Base-by-base conservation (phyloP, 495 filamentous ascomycete genomes). In the Terfezia claveryi region DNA sequence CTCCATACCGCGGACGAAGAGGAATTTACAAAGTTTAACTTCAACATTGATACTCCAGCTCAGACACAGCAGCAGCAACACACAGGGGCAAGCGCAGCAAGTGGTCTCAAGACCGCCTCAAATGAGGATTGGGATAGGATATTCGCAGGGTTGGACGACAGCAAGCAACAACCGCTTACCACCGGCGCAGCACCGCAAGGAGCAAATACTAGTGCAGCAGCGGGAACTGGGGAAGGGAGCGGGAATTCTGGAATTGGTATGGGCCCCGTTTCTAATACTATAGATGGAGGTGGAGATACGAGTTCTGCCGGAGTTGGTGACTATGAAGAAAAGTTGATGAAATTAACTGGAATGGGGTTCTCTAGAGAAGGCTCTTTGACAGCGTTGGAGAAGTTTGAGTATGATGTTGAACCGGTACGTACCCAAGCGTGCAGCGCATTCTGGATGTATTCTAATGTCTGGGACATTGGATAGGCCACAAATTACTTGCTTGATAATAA, bases 111-210 rank as follows among this genome's bases (percentile, higher is more conserved):
- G 56, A 68, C 59, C 46, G 61, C 66, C 23, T 64, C 73, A 49
- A 68, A 74, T 11, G 83, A 94, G 59, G 89, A 96, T 62, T 98
- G 91, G 91, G 91, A 95, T 59, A 83, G 86, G 20, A 86, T 98
- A 27, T 95, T 95, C 65, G 83, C 86, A 3, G 79, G 82, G 36
- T 69, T 92, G 7, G 82, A 87, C 38, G 71, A 51, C 50, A 20
- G 16, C 6, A 51, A 51, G 23, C 27, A 73, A 70, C 58, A 69
- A 73, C 10, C 60, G 66, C 9, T 61, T 68, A 6, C 54, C 66
- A 2, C 62, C 62, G 36, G 62, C 66, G 41, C 41, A 57, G 64
- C 14, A 56, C 58, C 10, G 57, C 60, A 0, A 55, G 53, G 23
- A 57, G 54, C 46, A 62, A 56, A 53, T 49, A 49, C 59, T 36